phyloP scores from a whole-genome alignment of 108 stramenopile genomes.

The Pseudonitzschia pungens region DNA sequence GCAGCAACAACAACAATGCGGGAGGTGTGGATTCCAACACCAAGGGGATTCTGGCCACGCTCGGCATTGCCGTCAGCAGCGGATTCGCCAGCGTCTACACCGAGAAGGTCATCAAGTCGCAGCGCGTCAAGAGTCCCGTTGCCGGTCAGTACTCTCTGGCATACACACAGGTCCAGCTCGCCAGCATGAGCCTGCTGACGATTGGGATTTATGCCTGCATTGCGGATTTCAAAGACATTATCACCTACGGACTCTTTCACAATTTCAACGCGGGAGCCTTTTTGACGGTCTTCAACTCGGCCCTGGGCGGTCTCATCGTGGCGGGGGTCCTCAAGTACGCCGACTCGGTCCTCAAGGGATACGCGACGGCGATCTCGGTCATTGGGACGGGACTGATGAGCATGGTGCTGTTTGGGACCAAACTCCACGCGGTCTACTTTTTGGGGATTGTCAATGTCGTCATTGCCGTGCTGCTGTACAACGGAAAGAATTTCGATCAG shows the following conservation, averaged over 20 bases:
- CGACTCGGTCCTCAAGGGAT: conserved; percentile 93
- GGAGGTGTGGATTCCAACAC: conserved; percentile 27
- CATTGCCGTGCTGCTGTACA: conserved; percentile 51
- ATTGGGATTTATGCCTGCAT: conserved; percentile 53
- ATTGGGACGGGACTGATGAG: conserved; percentile 76
- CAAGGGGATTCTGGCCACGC: conserved; percentile 83
- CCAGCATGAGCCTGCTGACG: conserved; percentile 65
- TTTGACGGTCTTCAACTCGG: conserved; percentile 39
- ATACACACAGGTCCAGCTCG: conserved; percentile 66
- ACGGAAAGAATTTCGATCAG: conserved; percentile 44
- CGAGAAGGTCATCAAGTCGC: conserved; percentile 92
- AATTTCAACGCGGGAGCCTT: conserved; percentile 43
- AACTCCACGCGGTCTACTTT: conserved; percentile 39
- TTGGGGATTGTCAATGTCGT: conserved; percentile 56
- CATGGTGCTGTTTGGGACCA: conserved; percentile 57
- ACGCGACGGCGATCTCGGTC: conserved; percentile 91
- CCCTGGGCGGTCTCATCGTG: conserved; percentile 74
- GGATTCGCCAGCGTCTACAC: conserved; percentile 98
- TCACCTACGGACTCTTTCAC: conserved; percentile 41
- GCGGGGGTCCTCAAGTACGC: conserved; percentile 84
- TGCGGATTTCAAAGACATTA: conserved; percentile 40
- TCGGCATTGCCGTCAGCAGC: conserved; percentile 72
- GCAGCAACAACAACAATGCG: neutral
- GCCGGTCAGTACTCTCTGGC: conserved; percentile 37
- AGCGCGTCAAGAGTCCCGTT: conserved; percentile 39